phyloP scores from a whole-genome alignment of 495 filamentous ascomycete genomes.

The Podospora didyma region DNA sequence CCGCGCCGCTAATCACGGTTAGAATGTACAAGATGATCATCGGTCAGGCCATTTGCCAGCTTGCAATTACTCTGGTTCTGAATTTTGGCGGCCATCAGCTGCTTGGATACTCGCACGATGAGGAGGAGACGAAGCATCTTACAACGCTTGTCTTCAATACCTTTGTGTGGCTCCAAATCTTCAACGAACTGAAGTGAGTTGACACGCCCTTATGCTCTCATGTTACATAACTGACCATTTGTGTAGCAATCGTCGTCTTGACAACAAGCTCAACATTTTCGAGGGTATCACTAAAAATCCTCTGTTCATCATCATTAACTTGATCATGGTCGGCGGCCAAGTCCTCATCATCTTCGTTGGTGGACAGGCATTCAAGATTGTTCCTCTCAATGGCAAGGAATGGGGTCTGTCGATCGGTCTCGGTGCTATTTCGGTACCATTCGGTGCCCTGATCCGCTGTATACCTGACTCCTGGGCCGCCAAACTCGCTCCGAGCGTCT shows the following conservation, averaged over 20 bases:
- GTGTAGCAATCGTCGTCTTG: slow-evolving; percentile 59
- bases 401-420: slow-evolving; percentile 74
- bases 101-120: slow-evolving; percentile 33
- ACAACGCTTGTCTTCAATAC: slow-evolving; percentile 84
- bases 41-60: slow-evolving; percentile 78
- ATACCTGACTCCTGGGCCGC: slow-evolving; percentile 46
- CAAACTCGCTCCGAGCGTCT: slow-evolving; percentile 14
- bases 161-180: slow-evolving; percentile 95
- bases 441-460: slow-evolving; percentile 63
- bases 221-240: neutral
- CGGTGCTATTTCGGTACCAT: slow-evolving; percentile 65
- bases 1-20: slow-evolving; percentile 66
- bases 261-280: slow-evolving; percentile 88
- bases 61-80: slow-evolving; percentile 70
- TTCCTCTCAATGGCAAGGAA: slow-evolving; percentile 52
- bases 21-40: slow-evolving; percentile 97
- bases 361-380: slow-evolving; percentile 65
- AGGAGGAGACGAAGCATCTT: slow-evolving; percentile 39
- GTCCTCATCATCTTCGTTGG: slow-evolving; percentile 78
- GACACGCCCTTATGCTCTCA: neutral
- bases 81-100: slow-evolving; percentile 70
- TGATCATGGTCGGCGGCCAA: slow-evolving; percentile 84
- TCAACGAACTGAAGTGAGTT: slow-evolving; percentile 80
- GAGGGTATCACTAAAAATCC: slow-evolving; percentile 74
- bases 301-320: slow-evolving; percentile 79